Evolutionary conservation across 306 rosid genomes (phyloP), one percentile per base, ranked within the genome.

Genomic region (Echinosophora koreensis): DNA sequence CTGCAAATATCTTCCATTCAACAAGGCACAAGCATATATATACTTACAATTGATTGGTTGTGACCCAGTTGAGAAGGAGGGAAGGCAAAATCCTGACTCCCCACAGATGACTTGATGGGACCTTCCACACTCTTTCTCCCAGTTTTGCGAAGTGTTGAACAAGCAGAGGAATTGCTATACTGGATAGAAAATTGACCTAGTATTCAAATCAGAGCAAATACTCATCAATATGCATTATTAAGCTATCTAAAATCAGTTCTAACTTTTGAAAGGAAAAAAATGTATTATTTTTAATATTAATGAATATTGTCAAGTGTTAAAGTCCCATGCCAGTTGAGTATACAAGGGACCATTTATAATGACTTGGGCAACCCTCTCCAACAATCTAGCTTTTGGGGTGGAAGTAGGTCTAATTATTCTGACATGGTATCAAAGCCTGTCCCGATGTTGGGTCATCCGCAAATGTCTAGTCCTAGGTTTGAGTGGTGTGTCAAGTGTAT

Each of bases 31-130:
- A 8, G 64, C 32, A 52, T 57, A 51, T 47, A 71, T 80, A 86
- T 61, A 84, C 97, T 84, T 80, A 92, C 97, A 49, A 77, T 73
- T 72, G 88, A 62, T 68, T 87, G 88, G 71, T 18, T 59, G 69
- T 74, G 80, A 73, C 85, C 87, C 66, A 69, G 67, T 18, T 67
- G 77, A 8, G n/a, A n/a, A n/a, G 87, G 77, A 69, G 71, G 71
- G 78, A 82, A 83, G 70, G 79, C 47, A 80, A 77, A 78, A 78
- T 84, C 87, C 66, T 63, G 87, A 79, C 49, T 78, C 69, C 77
- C 87, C 35, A 75, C 72, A 39, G 82, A 62, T 22, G 84, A 72
- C 47, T 76, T 79, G 37, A 76, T 50, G 56, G 69, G 75, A 35
- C 75, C 81, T 47, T 74, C 83, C 55, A 84, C 37, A 37, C 55